Evolutionary conservation across 129 eudicot species (phyloP), one percentile per base, ranked within the genome.

Genomic region (Arctium minus): DNA sequence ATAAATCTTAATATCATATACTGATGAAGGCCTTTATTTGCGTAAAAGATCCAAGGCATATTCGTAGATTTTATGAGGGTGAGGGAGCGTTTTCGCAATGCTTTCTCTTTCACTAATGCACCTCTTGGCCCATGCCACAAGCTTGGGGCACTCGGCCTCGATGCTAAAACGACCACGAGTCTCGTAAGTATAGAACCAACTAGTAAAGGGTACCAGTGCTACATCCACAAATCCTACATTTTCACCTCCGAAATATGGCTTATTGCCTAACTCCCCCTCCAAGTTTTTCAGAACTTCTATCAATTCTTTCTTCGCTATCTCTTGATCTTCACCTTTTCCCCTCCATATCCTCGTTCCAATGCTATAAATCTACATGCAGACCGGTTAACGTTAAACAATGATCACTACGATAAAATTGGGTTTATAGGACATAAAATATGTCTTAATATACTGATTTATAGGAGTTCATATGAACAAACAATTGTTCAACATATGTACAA

Each of bases 211-310:
- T 17, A 85, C 74, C 33, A 85, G 78, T 69, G 81, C 88, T 6
- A 85, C 84, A 74, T 80, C 88, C 74, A 80, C 70, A 65, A 79
- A 75, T 12, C 88, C 85, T 31, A 85, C 8, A 11, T 70, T 65
- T 29, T 85, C 81, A 32, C 81, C 88, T 44, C 88, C 88, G 10
- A 85, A 85, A 37, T 85, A 85, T 37, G 70, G 72, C 67, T 85
- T 68, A 44, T 80, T 50, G 3, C 88, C 88, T 27, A 85, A 70
- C 73, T 80, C 84, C 50, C 48, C 38, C 79, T 85, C 88, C 53
- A 85, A 69, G n/a, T 44, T 60, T 69, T 74, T 85, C 67, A 85
- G 69, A 73, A 71, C 44, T 74, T 67, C 81, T 74, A 85, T 80
- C 11, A 85, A 67, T 67, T 85, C 84, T 67, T 75, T 75, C 81